Conservation (phyloP, 176 grass and related monocot species). For the Elaeis guineensis region DNA sequence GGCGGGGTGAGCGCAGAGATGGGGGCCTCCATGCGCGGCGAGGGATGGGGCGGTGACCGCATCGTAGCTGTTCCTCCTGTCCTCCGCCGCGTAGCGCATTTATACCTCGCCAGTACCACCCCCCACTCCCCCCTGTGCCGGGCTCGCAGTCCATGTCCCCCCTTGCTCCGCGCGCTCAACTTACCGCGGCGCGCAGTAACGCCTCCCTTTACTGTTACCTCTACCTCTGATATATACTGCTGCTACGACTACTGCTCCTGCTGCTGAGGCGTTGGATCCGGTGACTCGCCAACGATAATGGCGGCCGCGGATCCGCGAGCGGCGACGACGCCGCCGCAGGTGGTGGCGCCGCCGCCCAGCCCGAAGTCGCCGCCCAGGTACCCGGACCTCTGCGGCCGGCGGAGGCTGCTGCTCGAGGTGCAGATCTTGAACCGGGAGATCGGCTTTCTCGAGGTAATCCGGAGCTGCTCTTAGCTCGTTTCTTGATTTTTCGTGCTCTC, state of each 20-base stretch:
- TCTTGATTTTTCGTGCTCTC: too few species aligned
- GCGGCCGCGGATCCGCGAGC: slow-evolving; percentile 12
- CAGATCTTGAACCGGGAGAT: slow-evolving; percentile 92
- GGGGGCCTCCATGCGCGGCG: neutral
- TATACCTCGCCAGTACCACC: neutral
- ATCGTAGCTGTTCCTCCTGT: slow-evolving; percentile 7
- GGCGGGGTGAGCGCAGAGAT: neutral
- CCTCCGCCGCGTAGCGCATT: slow-evolving; percentile 4
- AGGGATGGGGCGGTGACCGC: neutral
- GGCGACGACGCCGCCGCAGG: slow-evolving; percentile 7
- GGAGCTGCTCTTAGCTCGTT: neutral
- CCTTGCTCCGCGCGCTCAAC: neutral
- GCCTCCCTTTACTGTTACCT: neutral
- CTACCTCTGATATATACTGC: neutral
- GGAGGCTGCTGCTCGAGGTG: slow-evolving; percentile 81
- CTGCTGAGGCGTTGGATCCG: neutral
- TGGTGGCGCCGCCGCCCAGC: slow-evolving; percentile 40
- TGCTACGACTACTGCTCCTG: neutral
- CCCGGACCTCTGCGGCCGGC: slow-evolving; percentile 82
- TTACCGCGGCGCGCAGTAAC: neutral
- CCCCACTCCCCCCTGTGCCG: neutral
- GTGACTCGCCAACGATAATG: neutral
- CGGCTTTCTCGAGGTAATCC: slow-evolving; percentile 68
- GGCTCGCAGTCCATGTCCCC: too few species aligned
- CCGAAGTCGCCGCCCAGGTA: slow-evolving; percentile 82